phyloP scores from a whole-genome alignment of 2,329 filamentous ascomycete species.

The Colletotrichum nymphaeae region DNA sequence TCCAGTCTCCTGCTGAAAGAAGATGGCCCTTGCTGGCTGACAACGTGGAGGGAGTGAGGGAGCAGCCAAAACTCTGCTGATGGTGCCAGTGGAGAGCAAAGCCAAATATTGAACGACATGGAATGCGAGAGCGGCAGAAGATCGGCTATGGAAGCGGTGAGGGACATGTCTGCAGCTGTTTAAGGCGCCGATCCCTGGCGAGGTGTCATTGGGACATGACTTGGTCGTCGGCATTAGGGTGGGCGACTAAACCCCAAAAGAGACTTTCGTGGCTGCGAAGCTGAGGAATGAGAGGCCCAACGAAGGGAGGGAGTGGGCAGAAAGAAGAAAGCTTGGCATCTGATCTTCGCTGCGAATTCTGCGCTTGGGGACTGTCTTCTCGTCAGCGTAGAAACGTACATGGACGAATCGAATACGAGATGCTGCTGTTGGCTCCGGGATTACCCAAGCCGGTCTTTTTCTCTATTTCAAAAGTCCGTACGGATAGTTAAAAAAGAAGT shows the following conservation, averaged over 20 bases:
- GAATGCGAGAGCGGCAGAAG: background rate
- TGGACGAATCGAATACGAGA: background rate
- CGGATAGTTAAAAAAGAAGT: constrained; percentile 5
- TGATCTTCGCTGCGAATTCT: background rate
- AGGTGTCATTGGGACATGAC: background rate
- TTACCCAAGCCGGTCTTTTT: constrained; percentile 13
- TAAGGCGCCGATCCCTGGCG: background rate
- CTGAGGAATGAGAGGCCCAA: constrained; percentile 9
- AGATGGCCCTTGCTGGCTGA: background rate
- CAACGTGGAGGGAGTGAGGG: constrained; percentile 5
- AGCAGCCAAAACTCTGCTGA: constrained; percentile 16
- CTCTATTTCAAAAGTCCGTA: background rate
- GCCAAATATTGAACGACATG: constrained; percentile 17
- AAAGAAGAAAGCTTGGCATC: constrained; percentile 11
- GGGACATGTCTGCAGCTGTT: background rate
- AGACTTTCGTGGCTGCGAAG: background rate
- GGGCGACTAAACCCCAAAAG: background rate
- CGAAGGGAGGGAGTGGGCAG: background rate
- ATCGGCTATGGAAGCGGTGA: constrained; percentile 4
- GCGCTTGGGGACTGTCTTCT: background rate
- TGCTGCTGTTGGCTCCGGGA: background rate
- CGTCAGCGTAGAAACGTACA: background rate
- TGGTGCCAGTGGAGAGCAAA: background rate
- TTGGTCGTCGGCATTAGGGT: background rate
- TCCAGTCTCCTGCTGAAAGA: background rate